A percentile compares a stretch with the other conserved stretches of the same genome.
Evolutionary conservation across 495 filamentous ascomycete genomes (phyloP).

Genomic region (Usnea hakonensis): DNA sequence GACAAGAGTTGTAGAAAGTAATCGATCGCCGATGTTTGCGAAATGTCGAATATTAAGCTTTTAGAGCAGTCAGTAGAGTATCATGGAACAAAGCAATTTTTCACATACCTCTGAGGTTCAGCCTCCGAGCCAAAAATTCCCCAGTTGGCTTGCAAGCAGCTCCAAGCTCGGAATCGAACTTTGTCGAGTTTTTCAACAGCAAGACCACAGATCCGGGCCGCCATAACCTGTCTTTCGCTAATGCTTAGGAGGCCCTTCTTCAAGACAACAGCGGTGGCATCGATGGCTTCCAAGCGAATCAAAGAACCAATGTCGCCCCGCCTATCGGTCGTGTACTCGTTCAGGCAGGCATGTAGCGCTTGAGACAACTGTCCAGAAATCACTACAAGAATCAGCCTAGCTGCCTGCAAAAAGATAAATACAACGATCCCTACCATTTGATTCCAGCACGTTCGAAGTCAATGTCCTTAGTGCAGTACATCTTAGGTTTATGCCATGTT

Average conservation of each 20-base stretch:
- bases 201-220: conserved; percentile 53
- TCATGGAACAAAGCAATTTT: background rate
- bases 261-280: conserved; percentile 42
- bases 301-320: conserved; percentile 84
- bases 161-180: conserved; percentile 62
- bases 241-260: conserved; percentile 19
- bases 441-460: conserved; percentile 4
- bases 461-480: conserved; percentile 6
- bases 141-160: conserved; percentile 39
- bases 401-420: too few species aligned
- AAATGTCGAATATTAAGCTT: conserved; percentile 9
- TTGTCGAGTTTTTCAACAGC: conserved; percentile 85
- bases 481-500: conserved; percentile 6
- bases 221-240: conserved; percentile 25
- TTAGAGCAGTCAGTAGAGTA: background rate
- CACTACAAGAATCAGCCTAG: conserved; percentile 10
- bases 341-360: conserved; percentile 48
- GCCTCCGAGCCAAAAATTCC: conserved; percentile 13
- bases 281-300: conserved; percentile 69
- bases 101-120: conserved; percentile 8
- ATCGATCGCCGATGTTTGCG: conserved; percentile 18
- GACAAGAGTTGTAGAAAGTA: conserved; percentile 41
- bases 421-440: background rate
- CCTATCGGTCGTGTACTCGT: conserved; percentile 83
- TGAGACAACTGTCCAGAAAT: conserved; percentile 27